phyloP scores from a whole-genome alignment of 768 basidiomycete genomes.

The Strobilomyces dryophilus region DNA sequence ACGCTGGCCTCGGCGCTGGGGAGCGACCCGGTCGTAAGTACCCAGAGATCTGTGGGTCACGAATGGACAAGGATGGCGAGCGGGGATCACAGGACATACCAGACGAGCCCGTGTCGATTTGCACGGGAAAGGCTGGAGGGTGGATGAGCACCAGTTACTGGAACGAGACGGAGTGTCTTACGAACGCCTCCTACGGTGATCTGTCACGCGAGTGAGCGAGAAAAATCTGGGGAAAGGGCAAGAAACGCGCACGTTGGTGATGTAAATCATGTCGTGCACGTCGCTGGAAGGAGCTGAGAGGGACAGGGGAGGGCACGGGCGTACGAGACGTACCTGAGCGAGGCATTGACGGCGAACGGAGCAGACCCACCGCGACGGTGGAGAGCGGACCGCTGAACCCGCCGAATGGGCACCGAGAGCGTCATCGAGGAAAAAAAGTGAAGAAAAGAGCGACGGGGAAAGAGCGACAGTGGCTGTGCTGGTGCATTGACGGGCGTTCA shows the following conservation, averaged over 20 bases:
- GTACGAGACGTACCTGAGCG: slow-evolving; percentile 18
- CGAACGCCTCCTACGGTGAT: slow-evolving; percentile 61
- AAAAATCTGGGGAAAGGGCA: background rate
- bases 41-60: slow-evolving; percentile 61
- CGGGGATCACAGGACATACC: slow-evolving; percentile 6
- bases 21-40: slow-evolving; percentile 44
- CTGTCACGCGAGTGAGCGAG: slow-evolving; percentile 34
- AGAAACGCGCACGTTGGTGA: slow-evolving; percentile 57
- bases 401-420: slow-evolving; percentile 44
- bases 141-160: background rate
- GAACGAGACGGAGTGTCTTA: slow-evolving; percentile 26
- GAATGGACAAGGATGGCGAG: background rate
- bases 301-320: background rate
- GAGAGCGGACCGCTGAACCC: slow-evolving; percentile 34
- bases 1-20: slow-evolving; percentile 50
- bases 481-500: too few relatives aligned
- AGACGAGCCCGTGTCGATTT: slow-evolving; percentile 78
- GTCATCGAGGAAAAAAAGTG: slow-evolving; percentile 31
- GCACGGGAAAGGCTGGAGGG: slow-evolving; percentile 59
- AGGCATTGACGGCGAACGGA: slow-evolving; percentile 13
- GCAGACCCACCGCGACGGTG: slow-evolving; percentile 36
- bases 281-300: slow-evolving; percentile 43
- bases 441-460: slow-evolving; percentile 4
- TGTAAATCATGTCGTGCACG: slow-evolving; percentile 73
- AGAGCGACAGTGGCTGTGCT: slow-evolving; percentile 17